Evolutionary conservation across 176 grass and related monocot species (phyloP), one percentile per base, ranked within the genome.

Genomic region (Echinochloa phyllopogon): DNA sequence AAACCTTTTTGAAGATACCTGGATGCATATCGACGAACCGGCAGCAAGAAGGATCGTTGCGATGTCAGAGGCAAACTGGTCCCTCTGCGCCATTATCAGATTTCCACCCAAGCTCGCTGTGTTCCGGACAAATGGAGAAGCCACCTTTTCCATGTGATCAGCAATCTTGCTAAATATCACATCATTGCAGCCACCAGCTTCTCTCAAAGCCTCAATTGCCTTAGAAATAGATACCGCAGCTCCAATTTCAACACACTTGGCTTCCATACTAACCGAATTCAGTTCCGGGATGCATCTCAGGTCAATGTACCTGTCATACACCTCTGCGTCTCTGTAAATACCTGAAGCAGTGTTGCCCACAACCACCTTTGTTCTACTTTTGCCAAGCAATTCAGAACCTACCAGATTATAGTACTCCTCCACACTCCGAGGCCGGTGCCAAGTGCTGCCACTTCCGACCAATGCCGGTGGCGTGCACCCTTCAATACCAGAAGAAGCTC

Each of bases 41-140:
- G 71, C 90, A 94, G 90, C 95, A 73, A 98, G 91, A 76, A 98
- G 83, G 77, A 98, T 86, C 0, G 95, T 98, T 5, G 89, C 85
- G 21, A 98, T 83, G 63, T 98, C 95, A 43, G 95, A 98, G 45
- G 87, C 81, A 66, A 98, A 98, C 60, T 81, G 74, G 45, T 75
- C 70, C 86, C 92, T 95, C 27, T 98, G 95, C 2, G 95, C 92
- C 84, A 98, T 94, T 59, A 98, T 53, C 23, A 98, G 48, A 87
- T 98, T 98, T 47, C 95, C 95, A 84, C 95, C 95, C 83, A 98
- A 45, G 78, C 87, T 98, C 41, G 92, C 92, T n/a, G 48, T 93
- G 82, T 98, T 95, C 77, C 95, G 86, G 67, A 98, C 75, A 90
- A 90, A 98, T 48, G 73, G 85, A 57, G 95, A 94, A 55, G 95